Conservation (phyloP, 2,329 filamentous ascomycete genomes). For the Sarocladium brachiariae region DNA sequence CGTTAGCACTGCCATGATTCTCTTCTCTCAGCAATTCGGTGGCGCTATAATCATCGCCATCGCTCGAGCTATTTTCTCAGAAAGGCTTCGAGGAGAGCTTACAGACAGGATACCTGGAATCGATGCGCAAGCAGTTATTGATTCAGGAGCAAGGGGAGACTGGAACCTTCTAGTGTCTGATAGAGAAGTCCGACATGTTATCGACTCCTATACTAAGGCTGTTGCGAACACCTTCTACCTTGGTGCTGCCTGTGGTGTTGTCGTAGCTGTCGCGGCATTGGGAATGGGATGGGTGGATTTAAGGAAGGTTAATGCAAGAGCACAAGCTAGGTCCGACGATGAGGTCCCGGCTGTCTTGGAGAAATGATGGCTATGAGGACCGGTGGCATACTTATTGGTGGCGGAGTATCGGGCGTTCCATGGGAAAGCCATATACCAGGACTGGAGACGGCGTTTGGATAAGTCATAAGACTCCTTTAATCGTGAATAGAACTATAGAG, state of each 20-base stretch:
- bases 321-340: not conserved
- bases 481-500: too few relatives aligned
- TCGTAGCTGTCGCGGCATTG: constrained; percentile 11
- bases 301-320: constrained; percentile 2
- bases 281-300: constrained; percentile 18
- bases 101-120: constrained; percentile 10
- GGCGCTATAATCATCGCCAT: constrained; percentile 20
- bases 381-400: not conserved
- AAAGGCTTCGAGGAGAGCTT: constrained; percentile 10
- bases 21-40: constrained; percentile 35
- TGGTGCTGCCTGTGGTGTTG: constrained; percentile 9
- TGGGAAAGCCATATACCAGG: too few relatives aligned
- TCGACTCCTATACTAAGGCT: constrained; percentile 11
- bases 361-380: not conserved
- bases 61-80: constrained; percentile 16
- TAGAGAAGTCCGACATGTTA: not conserved
- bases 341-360: not conserved
- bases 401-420: too few relatives aligned
- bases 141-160: constrained; percentile 15
- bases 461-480: too few relatives aligned
- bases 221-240: constrained; percentile 14
- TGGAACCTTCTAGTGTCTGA: not conserved
- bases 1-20: constrained; percentile 13
- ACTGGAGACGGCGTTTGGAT: too few relatives aligned
- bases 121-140: constrained; percentile 12